These are phyloP conservation scores for Penicillium dipodomyicola DNA, from an alignment of 495 filamentous ascomycete species.

Conservation along the genomic window DNA sequence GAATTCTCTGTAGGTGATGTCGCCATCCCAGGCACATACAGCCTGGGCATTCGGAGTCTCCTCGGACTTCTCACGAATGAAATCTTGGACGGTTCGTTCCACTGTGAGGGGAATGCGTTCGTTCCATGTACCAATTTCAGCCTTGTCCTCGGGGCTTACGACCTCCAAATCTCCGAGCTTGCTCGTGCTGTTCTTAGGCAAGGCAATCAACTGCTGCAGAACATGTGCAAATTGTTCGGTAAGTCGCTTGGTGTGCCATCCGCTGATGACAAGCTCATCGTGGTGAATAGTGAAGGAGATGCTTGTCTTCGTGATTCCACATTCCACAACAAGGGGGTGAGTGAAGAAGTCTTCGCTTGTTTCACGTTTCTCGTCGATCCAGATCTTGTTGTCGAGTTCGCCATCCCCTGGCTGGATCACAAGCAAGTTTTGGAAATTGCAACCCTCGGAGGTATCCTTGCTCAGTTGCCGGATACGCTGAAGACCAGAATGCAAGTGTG, in stretches of 20 bases:
- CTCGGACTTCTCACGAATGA: slow-evolving; percentile 28
- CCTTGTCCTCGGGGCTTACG: slow-evolving; percentile 34
- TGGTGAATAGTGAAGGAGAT: slow-evolving; percentile 36
- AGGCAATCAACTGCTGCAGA: slow-evolving; percentile 33
- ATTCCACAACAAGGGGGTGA: slow-evolving; percentile 50
- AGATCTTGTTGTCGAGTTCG: slow-evolving; percentile 33
- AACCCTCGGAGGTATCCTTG: slow-evolving; percentile 45
- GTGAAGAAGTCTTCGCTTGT: slow-evolving; percentile 48
- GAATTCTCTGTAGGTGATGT: slow-evolving; percentile 42
- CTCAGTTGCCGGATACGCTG: slow-evolving; percentile 43
- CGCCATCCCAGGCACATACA: slow-evolving; percentile 45
- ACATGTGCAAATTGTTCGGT: slow-evolving; percentile 36
- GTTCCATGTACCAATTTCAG: slow-evolving; percentile 37
- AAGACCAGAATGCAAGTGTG: slow-evolving; percentile 47
- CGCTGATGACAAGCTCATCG: slow-evolving; percentile 39
- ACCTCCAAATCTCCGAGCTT: slow-evolving; percentile 37
- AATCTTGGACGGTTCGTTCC: slow-evolving; percentile 50
- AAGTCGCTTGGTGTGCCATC: slow-evolving; percentile 36
- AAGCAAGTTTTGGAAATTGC: slow-evolving; percentile 62
- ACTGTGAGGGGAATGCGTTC: slow-evolving; percentile 25
- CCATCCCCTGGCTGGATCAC: slow-evolving; percentile 50
- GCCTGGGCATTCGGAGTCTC: slow-evolving; percentile 37
- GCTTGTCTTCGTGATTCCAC: slow-evolving; percentile 31
- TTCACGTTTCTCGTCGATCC: slow-evolving; percentile 46
- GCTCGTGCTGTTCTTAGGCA: slow-evolving; percentile 25